Evolutionary conservation across 23 red algal genomes (phyloP).

Genomic region (Gracilaria caudata): DNA sequence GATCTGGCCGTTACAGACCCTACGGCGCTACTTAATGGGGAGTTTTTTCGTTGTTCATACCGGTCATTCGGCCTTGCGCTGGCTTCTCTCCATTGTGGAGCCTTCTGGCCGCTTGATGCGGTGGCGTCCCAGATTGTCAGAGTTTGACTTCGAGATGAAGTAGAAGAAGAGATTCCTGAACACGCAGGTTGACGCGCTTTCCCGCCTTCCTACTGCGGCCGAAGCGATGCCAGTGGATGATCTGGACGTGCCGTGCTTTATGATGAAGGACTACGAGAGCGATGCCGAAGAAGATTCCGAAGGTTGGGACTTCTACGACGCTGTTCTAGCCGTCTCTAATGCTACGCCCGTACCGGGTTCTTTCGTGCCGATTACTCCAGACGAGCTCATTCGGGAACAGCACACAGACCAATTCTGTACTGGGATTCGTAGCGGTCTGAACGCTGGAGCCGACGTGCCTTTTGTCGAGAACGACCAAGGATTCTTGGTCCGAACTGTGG

Average conservation of each 20-base stretch:
- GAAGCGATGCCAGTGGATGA: not conserved
- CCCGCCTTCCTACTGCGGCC: not conserved
- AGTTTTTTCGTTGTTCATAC: not conserved
- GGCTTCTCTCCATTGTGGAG: constrained; percentile 3
- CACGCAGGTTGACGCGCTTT: constrained; percentile 9
- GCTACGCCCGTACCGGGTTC: not conserved
- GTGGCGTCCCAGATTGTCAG: constrained; percentile 8
- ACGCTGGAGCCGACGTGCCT: constrained; percentile 7
- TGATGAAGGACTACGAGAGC: not conserved
- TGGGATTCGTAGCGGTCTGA: not conserved
- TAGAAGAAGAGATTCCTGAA: constrained; percentile 25
- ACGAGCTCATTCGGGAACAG: constrained; percentile 21
- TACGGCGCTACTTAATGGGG: constrained; percentile 28
- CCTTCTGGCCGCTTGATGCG: constrained; percentile 29
- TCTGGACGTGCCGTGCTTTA: constrained; percentile 8
- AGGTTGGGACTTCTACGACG: not conserved
- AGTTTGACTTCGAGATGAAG: constrained; percentile 4
- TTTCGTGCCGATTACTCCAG: not conserved
- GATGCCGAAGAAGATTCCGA: not conserved
- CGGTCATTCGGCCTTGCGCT: constrained; percentile 15
- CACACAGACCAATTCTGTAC: not conserved
- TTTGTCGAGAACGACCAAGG: not conserved
- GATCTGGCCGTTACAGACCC: constrained; percentile 15
- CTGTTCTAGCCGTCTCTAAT: not conserved
- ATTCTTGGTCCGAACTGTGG: not conserved